These are phyloP conservation scores for Zychaea mexicana DNA, from an alignment of 371 early-diverging fungal species.

Conservation along the genomic window DNA sequence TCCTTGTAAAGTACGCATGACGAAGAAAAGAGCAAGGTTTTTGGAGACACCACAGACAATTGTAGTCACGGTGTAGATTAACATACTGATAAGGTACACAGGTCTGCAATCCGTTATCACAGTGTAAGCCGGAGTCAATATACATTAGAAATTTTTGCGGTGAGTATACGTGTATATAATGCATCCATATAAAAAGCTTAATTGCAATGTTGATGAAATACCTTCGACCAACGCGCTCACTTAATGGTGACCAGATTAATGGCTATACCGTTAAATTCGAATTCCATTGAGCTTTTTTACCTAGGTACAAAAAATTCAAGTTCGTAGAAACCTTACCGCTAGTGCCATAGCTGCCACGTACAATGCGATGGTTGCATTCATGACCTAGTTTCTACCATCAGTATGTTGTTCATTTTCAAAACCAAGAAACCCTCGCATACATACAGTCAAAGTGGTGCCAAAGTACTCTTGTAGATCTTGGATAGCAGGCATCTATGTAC, in stretches of 20 bases:
- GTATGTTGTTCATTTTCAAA: background rate
- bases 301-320: background rate
- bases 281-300: background rate
- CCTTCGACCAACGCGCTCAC: conserved; percentile 40
- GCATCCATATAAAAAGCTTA: background rate
- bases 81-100: conserved; percentile 22
- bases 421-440: background rate
- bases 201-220: background rate
- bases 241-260: conserved; percentile 39
- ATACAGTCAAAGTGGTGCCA: conserved; percentile 15
- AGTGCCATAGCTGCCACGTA: conserved; percentile 16
- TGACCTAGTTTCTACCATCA: background rate
- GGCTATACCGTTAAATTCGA: background rate
- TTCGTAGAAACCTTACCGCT: conserved; percentile 13
- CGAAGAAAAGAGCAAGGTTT: conserved; percentile 36
- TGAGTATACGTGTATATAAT: too few species aligned
- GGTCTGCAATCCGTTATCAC: background rate
- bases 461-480: conserved; percentile 24
- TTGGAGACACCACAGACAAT: conserved; percentile 34
- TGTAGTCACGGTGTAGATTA: conserved; percentile 32
- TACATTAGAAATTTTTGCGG: background rate
- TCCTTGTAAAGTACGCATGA: conserved; percentile 40
- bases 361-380: conserved; percentile 23
- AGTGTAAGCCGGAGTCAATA: background rate
- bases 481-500: conserved; percentile 37